Base-by-base conservation (phyloP, 306 rosid genomes). In the Pyrus bretschneideri region DNA sequence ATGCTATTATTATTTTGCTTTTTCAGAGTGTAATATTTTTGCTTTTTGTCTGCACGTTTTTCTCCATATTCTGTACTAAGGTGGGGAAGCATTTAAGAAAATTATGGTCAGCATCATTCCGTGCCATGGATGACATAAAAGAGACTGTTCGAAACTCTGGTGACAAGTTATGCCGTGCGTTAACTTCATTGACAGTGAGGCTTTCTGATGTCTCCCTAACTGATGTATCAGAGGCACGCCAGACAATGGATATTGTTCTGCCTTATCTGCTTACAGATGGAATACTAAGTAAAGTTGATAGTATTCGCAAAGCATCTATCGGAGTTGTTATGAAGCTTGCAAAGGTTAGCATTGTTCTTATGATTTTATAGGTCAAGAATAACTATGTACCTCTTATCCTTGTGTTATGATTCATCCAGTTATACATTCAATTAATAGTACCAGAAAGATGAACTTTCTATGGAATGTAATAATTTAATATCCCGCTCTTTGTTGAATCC, bases 61-160 rank as follows among this genome's bases (percentile, higher is more conserved):
- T 31, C 31, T 14, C 18, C 30, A 27, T 65, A 46, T 49, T 54
- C 44, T 18, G 54, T 73, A 21, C 72, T 27, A n/a, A 95, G 98
- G 95, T 92, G 35, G 91, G 73, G 61, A 92, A 88, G 86, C 88
- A 95, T 90, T 79, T 95, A 80, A 85, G 82, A 72, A 89, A 86
- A 76, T 73, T 92, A 80, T 95, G 98, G 98, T 83, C 88, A 14
- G 95, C 81, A 69, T 93, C 96, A 78, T 95, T 95, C 82, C 95
- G 96, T 61, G 89, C 92, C 64, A 95, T 95, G 98, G 98, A 95
- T 73, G 98, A 95, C 83, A 92, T 95, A 70, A 95, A 95, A 73
- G 97, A 95, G 87, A 95, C 97, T 42, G 96, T 95, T 65, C 90
- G 98, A 75, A 90, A 70, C 80, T 81, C 98, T 81, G 98, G 98